These are phyloP conservation scores for Strobilomyces echinocephalus DNA, from an alignment of 768 basidiomycete species.

Conservation along the genomic window DNA sequence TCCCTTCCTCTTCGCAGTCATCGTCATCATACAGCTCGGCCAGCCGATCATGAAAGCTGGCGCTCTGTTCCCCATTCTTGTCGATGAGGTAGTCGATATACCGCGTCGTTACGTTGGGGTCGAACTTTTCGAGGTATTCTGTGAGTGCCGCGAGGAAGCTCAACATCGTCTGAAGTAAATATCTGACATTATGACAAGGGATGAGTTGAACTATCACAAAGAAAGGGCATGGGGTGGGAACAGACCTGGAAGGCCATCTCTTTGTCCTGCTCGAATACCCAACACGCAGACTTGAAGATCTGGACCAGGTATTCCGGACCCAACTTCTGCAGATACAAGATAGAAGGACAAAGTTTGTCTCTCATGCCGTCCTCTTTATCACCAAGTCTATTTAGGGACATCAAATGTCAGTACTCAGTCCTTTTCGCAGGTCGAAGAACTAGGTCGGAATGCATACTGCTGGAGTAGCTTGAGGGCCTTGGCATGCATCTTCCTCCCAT, in stretches of 20 bases:
- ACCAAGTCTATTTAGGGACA: slow-evolving; percentile 53
- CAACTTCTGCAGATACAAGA: slow-evolving; percentile 86
- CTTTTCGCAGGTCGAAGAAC: not conserved
- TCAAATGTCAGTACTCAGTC: not conserved
- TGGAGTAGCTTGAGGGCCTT: slow-evolving; percentile 82
- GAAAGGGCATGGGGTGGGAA: not conserved
- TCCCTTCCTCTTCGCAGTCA: slow-evolving; percentile 50
- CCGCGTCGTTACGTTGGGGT: slow-evolving; percentile 61
- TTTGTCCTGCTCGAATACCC: slow-evolving; percentile 76
- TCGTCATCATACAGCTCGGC: slow-evolving; percentile 78
- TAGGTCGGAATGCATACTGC: slow-evolving; percentile 49
- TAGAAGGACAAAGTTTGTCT: slow-evolving; percentile 79
- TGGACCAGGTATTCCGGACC: slow-evolving; percentile 77
- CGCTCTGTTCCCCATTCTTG: slow-evolving; percentile 61
- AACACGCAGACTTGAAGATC: slow-evolving; percentile 76
- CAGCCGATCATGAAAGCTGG: slow-evolving; percentile 81
- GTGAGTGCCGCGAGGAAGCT: slow-evolving; percentile 76
- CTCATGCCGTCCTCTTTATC: slow-evolving; percentile 70
- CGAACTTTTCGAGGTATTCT: slow-evolving; percentile 70
- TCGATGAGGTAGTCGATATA: slow-evolving; percentile 85
- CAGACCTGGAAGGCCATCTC: slow-evolving; percentile 73
- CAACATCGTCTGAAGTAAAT: slow-evolving; percentile 92
- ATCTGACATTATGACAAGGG: slow-evolving; percentile 47
- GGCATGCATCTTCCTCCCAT: slow-evolving; percentile 92
- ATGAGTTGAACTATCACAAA: not conserved